Evolutionary conservation across 441 rosid species (phyloP), one percentile per base, ranked within the genome.

Genomic region (Bocquillonia castaneifolia): DNA sequence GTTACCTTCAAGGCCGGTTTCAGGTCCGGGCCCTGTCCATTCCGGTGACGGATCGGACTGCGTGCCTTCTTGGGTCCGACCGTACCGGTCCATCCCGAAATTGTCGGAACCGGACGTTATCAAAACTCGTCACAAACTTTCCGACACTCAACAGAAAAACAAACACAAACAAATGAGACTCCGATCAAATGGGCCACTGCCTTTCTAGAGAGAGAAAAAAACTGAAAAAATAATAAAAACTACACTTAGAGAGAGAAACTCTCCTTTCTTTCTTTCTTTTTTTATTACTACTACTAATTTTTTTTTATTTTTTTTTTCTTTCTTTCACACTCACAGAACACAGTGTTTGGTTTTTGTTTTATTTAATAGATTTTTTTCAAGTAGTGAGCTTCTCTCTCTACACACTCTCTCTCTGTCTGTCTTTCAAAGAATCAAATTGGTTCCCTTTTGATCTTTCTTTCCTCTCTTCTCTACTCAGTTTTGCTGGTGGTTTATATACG

Each of bases 11-110:
- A 85, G 76, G 10, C 89, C 91, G 13, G 88, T 84, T 75, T 87
- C 92, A 22, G 76, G 75, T 53, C 85, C 91, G 60, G 84, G 77
- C 69, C 76, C 74, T 13, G 79, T 63, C 95, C 93, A 91, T 76
- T 88, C 90, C 76, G 79, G 77, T 37, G 87, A 78, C 77, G 91
- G 91, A 85, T 88, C 93, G 77, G 89, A 86, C 81, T 83, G 88
- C 57, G 84, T 60, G 59, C 83, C 86, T 59, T 84, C 91, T 37
- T 78, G 85, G 80, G 67, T 61, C 80, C 86, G 80, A 69, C 80
- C 84, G 84, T 86, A 84, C 85, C 85, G 86, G 80, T 92, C 96
- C 98, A 87, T 88, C 34, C 75, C 76, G 79, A 73, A 67, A 64
- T 65, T 36, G 52, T 10, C 62, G 76, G 75, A 72, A 73, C 76